Evolutionary conservation across 495 filamentous ascomycete genomes (phyloP).

Genomic region (Aspergillus ellipticus): DNA sequence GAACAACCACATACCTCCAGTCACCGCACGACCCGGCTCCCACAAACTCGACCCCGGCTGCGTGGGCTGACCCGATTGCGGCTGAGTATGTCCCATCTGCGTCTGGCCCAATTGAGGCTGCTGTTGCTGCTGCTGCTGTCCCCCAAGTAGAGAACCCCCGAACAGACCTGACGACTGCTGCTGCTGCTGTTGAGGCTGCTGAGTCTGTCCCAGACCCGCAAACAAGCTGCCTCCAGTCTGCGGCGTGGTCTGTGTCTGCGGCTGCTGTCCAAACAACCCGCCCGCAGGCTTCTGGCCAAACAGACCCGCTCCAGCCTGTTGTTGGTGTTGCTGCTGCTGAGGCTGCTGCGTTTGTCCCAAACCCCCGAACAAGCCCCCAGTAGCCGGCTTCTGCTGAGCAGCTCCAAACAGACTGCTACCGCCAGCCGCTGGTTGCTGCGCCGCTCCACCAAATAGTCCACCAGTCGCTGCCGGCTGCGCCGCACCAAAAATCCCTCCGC

Average conservation of each 20-base stretch:
- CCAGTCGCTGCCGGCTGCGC: constrained; percentile 25
- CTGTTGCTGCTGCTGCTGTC: constrained; percentile 39
- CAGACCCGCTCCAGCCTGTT: constrained; percentile 24
- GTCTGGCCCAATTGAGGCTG: constrained; percentile 30
- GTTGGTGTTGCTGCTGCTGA: constrained; percentile 23
- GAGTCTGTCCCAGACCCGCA: constrained; percentile 20
- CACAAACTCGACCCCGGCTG: constrained; percentile 41
- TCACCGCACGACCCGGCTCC: constrained; percentile 46
- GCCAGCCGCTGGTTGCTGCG: constrained; percentile 25
- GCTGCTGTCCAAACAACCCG: constrained; percentile 29
- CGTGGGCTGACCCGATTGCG: constrained; percentile 33
- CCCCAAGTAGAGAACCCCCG: constrained; percentile 32
- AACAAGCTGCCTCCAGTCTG: constrained; percentile 27
- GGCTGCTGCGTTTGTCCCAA: constrained; percentile 23
- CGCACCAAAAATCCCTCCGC: constrained; percentile 31
- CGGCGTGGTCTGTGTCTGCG: constrained; percentile 41
- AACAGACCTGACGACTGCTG: constrained; percentile 23
- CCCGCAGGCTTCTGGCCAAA: constrained; percentile 46
- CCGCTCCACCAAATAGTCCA: constrained; percentile 36
- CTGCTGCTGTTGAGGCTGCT: constrained; percentile 21
- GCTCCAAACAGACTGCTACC: constrained; percentile 32
- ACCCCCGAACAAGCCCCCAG: constrained; percentile 27
- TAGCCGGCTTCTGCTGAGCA: constrained; percentile 26
- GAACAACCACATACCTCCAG: constrained; percentile 31
- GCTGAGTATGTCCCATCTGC: constrained; percentile 24